Percentiles rank a stretch among this genome's conserved stretches.
phyloP scores from a whole-genome alignment of 768 basidiomycete species.

The Gymnopilus junonius region DNA sequence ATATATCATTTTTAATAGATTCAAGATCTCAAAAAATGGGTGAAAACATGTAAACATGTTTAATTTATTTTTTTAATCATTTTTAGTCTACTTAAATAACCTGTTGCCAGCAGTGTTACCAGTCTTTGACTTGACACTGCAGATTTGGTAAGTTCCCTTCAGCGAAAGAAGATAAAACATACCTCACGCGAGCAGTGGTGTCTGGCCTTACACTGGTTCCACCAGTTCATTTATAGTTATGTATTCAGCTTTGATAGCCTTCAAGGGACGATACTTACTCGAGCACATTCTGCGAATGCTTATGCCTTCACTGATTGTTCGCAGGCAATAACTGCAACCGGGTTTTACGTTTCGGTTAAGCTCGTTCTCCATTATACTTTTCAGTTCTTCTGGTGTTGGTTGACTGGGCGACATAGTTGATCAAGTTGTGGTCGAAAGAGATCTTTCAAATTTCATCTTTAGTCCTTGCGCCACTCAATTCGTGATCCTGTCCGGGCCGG shows the following conservation, averaged over 20 bases:
- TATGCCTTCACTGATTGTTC: background rate
- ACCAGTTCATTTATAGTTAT: background rate
- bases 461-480: background rate
- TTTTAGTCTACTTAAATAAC: too few species aligned
- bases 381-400: background rate
- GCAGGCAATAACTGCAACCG: background rate
- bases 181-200: background rate
- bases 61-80: too few species aligned
- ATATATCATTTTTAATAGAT: too few species aligned
- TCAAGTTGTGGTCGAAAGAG: background rate
- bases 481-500: background rate
- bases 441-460: background rate
- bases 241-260: background rate
- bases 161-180: background rate
- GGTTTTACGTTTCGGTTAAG: background rate
- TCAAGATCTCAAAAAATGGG: too few species aligned
- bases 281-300: background rate
- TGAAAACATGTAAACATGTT: too few species aligned
- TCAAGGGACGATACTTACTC: background rate
- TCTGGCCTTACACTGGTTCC: background rate
- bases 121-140: background rate
- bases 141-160: background rate
- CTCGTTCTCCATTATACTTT: background rate
- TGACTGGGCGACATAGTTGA: background rate
- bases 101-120: background rate